phyloP scores from a whole-genome alignment of 495 filamentous ascomycete species.

The Oidiodendron maius region DNA sequence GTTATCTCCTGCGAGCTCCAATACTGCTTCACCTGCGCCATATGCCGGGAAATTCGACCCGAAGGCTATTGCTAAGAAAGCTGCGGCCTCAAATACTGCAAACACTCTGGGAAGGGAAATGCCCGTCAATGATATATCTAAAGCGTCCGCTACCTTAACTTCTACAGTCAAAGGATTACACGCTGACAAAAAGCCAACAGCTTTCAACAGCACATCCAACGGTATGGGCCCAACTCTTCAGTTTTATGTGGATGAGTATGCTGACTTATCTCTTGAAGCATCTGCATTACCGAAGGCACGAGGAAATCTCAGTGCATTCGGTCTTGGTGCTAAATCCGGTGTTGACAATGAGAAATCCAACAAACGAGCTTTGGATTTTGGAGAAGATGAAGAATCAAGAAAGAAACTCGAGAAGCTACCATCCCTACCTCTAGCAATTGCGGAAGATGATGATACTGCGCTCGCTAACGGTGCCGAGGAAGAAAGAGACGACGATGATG shows the following conservation, averaged over 20 bases:
- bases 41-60: conserved; percentile 85
- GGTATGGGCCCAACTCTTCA: conserved; percentile 27
- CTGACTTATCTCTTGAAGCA: conserved; percentile 32
- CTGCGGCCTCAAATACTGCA: conserved; percentile 37
- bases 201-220: conserved; percentile 37
- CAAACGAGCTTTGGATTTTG: conserved; percentile 75
- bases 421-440: conserved; percentile 59
- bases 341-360: conserved; percentile 60
- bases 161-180: conserved; percentile 40
- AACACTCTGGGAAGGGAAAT: conserved; percentile 57
- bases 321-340: conserved; percentile 58
- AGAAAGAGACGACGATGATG: conserved; percentile 71
- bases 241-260: conserved; percentile 19
- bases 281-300: conserved; percentile 54
- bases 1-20: conserved; percentile 40
- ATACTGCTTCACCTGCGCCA: conserved; percentile 43
- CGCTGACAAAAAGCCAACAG: conserved; percentile 46
- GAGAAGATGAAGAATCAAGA: conserved; percentile 77
- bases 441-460: conserved; percentile 49
- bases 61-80: conserved; percentile 75
- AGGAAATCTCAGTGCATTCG: conserved; percentile 77
- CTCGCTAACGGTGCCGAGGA: conserved; percentile 55
- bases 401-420: conserved; percentile 86
- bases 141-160: conserved; percentile 39
- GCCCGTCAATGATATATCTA: conserved; percentile 50